phyloP scores from a whole-genome alignment of 306 rosid genomes.

The Citrullus amarus region DNA sequence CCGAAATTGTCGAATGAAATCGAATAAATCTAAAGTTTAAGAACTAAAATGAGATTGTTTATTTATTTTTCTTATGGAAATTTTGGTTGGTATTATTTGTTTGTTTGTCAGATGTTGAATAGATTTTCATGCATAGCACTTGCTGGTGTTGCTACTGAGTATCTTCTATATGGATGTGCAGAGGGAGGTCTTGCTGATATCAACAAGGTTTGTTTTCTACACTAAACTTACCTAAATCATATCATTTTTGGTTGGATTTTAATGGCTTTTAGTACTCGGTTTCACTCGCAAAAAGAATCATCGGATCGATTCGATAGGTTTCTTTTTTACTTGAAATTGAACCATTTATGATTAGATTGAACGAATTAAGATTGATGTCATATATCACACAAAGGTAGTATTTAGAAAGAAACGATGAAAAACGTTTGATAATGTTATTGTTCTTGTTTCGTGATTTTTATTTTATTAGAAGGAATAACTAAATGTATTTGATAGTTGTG shows the following conservation, averaged over 20 bases:
- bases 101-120: constrained; percentile 47
- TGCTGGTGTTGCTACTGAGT: constrained; percentile 86
- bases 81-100: neutral
- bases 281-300: too few species aligned
- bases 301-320: too few species aligned
- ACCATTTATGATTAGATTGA: too few species aligned
- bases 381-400: too few species aligned
- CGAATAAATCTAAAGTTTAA: neutral
- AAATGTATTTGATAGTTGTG: too few species aligned
- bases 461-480: too few species aligned
- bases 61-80: neutral
- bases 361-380: too few species aligned
- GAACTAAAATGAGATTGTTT: neutral
- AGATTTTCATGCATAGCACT: constrained; percentile 84
- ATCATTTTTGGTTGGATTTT: neutral
- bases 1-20: neutral
- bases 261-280: too few species aligned
- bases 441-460: neutral
- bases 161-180: constrained; percentile 65
- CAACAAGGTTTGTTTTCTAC: constrained; percentile 42
- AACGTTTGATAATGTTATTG: neutral
- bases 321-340: too few species aligned
- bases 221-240: too few species aligned
- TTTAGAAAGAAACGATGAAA: neutral
- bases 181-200: constrained; percentile 96